Evolutionary conservation across 1,284 basidiomycete genomes (phyloP).

Genomic region (Trichosporon asahii): DNA sequence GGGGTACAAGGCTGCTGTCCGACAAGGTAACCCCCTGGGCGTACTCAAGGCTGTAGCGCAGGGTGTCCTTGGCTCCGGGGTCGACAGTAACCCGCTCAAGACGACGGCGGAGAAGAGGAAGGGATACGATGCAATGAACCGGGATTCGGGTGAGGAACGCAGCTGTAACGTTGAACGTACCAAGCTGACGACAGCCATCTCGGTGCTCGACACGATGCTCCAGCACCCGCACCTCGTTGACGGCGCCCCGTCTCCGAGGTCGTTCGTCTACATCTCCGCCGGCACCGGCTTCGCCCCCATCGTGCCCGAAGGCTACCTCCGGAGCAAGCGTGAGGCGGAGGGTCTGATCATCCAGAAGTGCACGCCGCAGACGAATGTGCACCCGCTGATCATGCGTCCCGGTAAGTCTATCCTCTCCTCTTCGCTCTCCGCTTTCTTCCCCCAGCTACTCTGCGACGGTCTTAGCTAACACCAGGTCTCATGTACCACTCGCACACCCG

Average conservation of each 20-base stretch:
- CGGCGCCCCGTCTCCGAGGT: conserved; percentile 32
- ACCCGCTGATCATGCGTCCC: conserved; percentile 73
- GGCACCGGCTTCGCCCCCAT: conserved; percentile 87
- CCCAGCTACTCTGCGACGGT: too few relatives aligned
- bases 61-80: conserved; percentile 48
- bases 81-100: conserved; percentile 64
- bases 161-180: too few relatives aligned
- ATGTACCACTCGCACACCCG: conserved; percentile 94
- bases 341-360: conserved; percentile 13
- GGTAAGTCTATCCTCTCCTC: conserved; percentile 60
- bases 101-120: conserved; percentile 40
- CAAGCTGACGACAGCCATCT: conserved; percentile 58
- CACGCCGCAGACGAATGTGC: conserved; percentile 2
- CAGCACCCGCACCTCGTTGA: conserved; percentile 18
- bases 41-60: conserved; percentile 55
- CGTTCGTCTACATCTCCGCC: conserved; percentile 92
- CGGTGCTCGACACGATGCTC: conserved; percentile 69
- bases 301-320: conserved; percentile 78
- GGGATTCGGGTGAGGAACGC: conserved; percentile 88
- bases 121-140: conserved; percentile 77
- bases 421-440: too few relatives aligned
- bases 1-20: conserved; percentile 72
- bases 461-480: conserved; percentile 59
- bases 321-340: conserved; percentile 87
- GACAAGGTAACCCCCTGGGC: conserved; percentile 59